These are phyloP conservation scores for Pseudogymnoascus sp. DNA, from an alignment of 2,329 filamentous ascomycete genomes.

Conservation along the genomic window DNA sequence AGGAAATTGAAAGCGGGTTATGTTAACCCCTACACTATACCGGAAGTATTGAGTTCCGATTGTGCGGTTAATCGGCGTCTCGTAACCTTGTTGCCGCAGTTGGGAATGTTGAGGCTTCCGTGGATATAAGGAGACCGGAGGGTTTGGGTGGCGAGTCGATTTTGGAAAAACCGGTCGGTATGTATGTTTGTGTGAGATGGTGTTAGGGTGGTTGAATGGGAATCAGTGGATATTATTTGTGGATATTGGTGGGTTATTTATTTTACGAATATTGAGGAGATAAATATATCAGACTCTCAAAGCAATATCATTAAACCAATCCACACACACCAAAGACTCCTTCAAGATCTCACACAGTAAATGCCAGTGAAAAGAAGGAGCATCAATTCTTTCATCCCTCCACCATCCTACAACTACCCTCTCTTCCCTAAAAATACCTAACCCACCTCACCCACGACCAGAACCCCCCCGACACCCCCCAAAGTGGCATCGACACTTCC, in stretches of 20 bases:
- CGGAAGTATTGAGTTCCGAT: constrained; percentile 2
- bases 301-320: too few species aligned
- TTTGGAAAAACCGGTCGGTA: too few species aligned
- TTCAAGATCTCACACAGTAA: background rate
- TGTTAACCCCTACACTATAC: constrained; percentile 14
- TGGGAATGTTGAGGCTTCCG: too few species aligned
- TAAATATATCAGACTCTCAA: background rate
- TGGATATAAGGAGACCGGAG: too few species aligned
- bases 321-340: too few species aligned
- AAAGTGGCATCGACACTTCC: background rate
- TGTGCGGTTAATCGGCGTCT: background rate
- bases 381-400: background rate
- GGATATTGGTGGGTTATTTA: too few species aligned
- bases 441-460: background rate
- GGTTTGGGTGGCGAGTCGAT: too few species aligned
- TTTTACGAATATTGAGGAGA: too few species aligned
- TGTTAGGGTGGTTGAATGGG: constrained; percentile 21
- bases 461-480: background rate
- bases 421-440: background rate
- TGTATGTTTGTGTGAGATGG: too few species aligned
- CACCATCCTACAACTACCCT: background rate
- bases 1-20: constrained; percentile 10
- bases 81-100: background rate
- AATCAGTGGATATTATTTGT: too few species aligned
- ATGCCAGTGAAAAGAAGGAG: too few species aligned